These are phyloP conservation scores for Leptographium radiaticola DNA, from an alignment of 2,329 filamentous ascomycete genomes.

Conservation along the genomic window DNA sequence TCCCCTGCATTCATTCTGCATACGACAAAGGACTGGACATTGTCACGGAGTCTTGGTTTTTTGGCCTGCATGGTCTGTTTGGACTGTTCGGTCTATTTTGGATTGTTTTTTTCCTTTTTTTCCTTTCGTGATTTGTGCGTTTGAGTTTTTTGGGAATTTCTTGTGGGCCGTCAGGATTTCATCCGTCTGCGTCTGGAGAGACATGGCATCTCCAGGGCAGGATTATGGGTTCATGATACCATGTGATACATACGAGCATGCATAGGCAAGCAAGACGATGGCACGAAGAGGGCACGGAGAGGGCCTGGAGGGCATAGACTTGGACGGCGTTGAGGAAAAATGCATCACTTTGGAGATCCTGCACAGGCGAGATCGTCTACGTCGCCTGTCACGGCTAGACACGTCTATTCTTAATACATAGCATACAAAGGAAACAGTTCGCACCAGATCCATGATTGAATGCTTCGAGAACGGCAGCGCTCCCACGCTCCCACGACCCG, in stretches of 20 bases:
- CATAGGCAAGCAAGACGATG: background rate
- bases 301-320: background rate
- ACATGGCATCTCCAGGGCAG: background rate
- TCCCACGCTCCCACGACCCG: too few species aligned
- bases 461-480: too few species aligned
- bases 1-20: background rate
- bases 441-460: too few species aligned
- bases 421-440: too few species aligned
- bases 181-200: background rate
- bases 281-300: too few species aligned
- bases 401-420: too few species aligned
- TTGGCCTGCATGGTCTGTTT: too few species aligned
- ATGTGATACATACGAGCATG: background rate
- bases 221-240: background rate
- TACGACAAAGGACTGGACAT: background rate
- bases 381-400: too few species aligned
- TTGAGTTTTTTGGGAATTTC: background rate
- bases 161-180: background rate
- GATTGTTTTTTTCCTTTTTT: too few species aligned
- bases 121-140: background rate
- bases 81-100: too few species aligned
- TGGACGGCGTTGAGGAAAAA: background rate
- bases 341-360: too few species aligned
- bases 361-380: too few species aligned
- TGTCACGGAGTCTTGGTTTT: background rate